Base-by-base conservation (phyloP, 306 rosid genomes). In the Chamaecrista fasciculata region DNA sequence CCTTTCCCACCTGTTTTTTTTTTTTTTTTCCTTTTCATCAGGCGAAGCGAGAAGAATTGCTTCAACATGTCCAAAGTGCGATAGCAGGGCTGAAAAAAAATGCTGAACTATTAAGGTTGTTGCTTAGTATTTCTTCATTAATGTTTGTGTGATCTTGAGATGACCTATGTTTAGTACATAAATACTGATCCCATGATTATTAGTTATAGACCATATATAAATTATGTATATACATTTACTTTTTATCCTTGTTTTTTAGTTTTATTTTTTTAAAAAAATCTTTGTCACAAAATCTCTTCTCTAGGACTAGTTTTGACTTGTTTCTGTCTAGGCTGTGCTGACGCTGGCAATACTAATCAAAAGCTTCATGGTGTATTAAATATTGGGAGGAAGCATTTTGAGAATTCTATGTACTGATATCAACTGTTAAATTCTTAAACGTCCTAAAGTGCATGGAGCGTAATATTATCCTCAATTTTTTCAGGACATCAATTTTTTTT, bases 11-110 rank as follows among this genome's bases (percentile, higher is more conserved):
- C 24, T 3, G 28, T 3, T 62, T 20, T 36, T 40, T 36, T n/a
- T n/a, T n/a, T n/a, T n/a, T n/a, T n/a, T n/a, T n/a, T n/a, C 29
- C 1, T 65, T 14, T 71, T 75, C 8, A 24, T 67, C 80, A 92
- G 98, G 83, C 79, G 56, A 92, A 90, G 78, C 89, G 96, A 57
- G 96, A 92, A 71, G 98, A 92, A 68, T 74, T 92, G 84, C 98
- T 92, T 73, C 96, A 92, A 71, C 80, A 80, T 76, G 91, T 85
- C 79, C 96, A 90, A 84, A 79, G 34, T 80, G 89, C 93, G 68
- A 77, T 92, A 74, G 53, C 96, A 23, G 98, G 96, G 79, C 78
- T 92, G 72, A 92, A 92, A 85, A 37, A 84, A 75, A 83, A 86
- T 80, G 83, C 96, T 44, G 96, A 92, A 72, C 85, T 92, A 42